These are phyloP conservation scores for Claviceps fusiformis DNA, from an alignment of 2,329 filamentous ascomycete genomes.

Conservation along the genomic window DNA sequence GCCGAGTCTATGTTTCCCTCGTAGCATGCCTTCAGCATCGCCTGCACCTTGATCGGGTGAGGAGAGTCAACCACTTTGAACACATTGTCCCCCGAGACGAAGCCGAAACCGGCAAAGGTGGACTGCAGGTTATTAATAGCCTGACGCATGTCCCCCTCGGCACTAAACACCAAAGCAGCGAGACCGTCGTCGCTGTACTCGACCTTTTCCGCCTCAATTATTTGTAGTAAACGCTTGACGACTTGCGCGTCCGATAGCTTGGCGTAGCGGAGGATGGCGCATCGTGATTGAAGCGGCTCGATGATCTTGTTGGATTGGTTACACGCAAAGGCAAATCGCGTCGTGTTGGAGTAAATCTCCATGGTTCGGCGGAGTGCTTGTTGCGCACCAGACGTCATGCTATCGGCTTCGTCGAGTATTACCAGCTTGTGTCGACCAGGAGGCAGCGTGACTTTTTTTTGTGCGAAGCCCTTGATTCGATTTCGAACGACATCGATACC, in stretches of 20 bases:
- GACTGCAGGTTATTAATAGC: constrained; percentile 98
- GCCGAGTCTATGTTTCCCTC: constrained; percentile 84
- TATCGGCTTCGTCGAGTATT: constrained; percentile 95
- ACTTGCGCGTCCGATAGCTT: constrained; percentile 87
- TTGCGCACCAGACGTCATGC: constrained; percentile 93
- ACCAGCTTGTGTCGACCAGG: constrained; percentile 87
- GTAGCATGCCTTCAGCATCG: constrained; percentile 95
- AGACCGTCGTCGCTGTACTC: constrained; percentile 86
- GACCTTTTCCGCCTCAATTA: constrained; percentile 84
- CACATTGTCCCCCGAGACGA: constrained; percentile 95
- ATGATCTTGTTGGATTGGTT: constrained; percentile 99
- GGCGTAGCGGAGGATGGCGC: constrained; percentile 87
- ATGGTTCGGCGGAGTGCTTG: constrained; percentile 91
- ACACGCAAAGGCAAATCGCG: constrained; percentile 93
- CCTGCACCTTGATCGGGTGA: constrained; percentile 95
- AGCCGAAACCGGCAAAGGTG: constrained; percentile 83
- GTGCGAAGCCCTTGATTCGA: constrained; percentile 94
- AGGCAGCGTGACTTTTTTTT: constrained; percentile 95
- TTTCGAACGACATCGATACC: constrained; percentile 96
- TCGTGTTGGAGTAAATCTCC: constrained; percentile 97
- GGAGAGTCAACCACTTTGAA: constrained; percentile 96
- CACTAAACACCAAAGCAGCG: constrained; percentile 91
- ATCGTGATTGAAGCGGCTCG: constrained; percentile 93
- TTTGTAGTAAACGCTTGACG: constrained; percentile 79
- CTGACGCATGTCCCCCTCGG: constrained; percentile 97